phyloP scores from a whole-genome alignment of 441 rosid species.

The Adansonia gregorii region DNA sequence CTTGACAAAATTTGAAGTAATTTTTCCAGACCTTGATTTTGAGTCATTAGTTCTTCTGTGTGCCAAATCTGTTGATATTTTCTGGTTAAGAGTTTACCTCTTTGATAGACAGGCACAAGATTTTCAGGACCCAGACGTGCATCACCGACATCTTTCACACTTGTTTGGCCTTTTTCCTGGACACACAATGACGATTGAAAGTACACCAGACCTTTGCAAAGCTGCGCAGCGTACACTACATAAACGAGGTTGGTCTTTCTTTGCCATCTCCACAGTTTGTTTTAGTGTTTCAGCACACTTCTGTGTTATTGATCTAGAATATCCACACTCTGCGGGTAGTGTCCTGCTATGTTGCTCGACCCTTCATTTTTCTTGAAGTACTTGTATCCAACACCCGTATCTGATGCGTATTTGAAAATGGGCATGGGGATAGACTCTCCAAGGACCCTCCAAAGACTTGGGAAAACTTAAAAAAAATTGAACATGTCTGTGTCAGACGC shows the following conservation, averaged over 20 bases:
- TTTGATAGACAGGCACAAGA: constrained; percentile 57
- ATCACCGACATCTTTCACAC: constrained; percentile 89
- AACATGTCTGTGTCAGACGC: too few relatives aligned
- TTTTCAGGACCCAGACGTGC: constrained; percentile 83
- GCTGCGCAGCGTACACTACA: constrained; percentile 67
- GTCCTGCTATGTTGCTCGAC: background rate
- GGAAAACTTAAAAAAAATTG: too few relatives aligned
- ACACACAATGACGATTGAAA: constrained; percentile 64
- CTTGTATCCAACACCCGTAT: too few relatives aligned
- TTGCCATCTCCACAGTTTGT: background rate
- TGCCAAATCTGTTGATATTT: background rate
- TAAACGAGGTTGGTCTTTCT: constrained; percentile 67
- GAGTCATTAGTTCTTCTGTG: constrained; percentile 1
- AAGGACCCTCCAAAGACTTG: too few relatives aligned
- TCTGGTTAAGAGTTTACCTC: background rate
- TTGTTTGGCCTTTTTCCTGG: constrained; percentile 94
- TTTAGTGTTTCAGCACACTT: background rate
- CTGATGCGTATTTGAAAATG: too few relatives aligned
- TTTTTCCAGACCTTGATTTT: constrained; percentile 16
- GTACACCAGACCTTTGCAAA: constrained; percentile 74
- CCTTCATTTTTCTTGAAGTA: too few relatives aligned
- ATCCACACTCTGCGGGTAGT: background rate
- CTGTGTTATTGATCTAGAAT: background rate
- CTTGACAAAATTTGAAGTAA: constrained; percentile 14
- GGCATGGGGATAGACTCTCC: too few relatives aligned